Conservation (phyloP, 1,284 basidiomycete genomes). For the Dichomitus squalens region DNA sequence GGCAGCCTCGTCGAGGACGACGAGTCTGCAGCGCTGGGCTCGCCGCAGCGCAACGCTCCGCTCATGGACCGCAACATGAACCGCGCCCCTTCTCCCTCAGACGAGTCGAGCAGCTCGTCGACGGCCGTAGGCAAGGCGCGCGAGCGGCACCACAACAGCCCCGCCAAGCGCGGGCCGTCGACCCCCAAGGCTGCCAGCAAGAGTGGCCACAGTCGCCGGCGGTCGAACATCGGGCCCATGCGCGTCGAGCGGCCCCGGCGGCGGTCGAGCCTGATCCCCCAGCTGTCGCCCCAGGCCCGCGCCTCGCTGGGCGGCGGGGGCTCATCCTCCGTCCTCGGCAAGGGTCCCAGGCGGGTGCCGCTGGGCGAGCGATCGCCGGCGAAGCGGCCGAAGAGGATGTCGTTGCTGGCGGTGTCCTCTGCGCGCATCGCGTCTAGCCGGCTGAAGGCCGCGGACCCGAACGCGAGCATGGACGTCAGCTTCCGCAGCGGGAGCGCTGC, state of each 20-base stretch:
- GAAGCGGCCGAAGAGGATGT: slow-evolving; percentile 65
- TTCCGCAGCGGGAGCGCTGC: slow-evolving; percentile 35
- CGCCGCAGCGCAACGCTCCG: slow-evolving; percentile 44
- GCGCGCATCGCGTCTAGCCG: slow-evolving; percentile 22
- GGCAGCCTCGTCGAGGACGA: slow-evolving; percentile 73
- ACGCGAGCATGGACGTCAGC: slow-evolving; percentile 54
- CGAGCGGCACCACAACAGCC: slow-evolving; percentile 45
- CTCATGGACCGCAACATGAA: slow-evolving; percentile 69
- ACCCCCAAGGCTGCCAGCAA: slow-evolving; percentile 45
- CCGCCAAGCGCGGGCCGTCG: slow-evolving; percentile 48
- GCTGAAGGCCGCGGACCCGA: slow-evolving; percentile 43
- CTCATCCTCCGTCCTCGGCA: slow-evolving; percentile 18
- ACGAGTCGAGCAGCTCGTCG: slow-evolving; percentile 29
- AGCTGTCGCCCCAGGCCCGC: slow-evolving; percentile 48
- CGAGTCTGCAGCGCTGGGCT: slow-evolving; percentile 33
- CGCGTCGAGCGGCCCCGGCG: slow-evolving; percentile 70
- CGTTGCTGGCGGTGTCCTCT: slow-evolving; percentile 45
- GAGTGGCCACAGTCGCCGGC: slow-evolving; percentile 45
- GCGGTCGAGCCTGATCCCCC: slow-evolving; percentile 77
- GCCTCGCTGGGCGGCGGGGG: slow-evolving; percentile 27
- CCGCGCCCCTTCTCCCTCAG: slow-evolving; percentile 31
- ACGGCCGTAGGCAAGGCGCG: slow-evolving; percentile 40
- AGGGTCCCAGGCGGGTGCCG: slow-evolving; percentile 33
- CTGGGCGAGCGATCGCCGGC: slow-evolving; percentile 48
- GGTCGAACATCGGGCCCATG: slow-evolving; percentile 73